A percentile compares a stretch with the other conserved stretches of the same genome.
Conservation (phyloP, 768 basidiomycete species). For the Mycena polygramma region DNA sequence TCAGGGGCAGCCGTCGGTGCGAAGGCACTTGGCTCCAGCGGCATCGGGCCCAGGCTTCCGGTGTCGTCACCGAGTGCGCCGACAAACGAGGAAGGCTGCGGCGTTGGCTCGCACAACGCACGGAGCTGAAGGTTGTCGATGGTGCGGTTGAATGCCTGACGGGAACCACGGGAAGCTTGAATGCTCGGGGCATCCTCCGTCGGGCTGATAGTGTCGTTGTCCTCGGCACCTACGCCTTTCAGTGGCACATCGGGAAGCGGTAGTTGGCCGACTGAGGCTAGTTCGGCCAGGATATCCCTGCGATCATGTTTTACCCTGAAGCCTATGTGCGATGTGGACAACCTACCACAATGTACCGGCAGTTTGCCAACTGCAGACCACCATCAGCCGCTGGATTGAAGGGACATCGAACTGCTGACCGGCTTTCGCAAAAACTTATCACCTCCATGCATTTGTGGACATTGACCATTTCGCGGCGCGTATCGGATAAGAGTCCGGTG, state of each 20-base stretch:
- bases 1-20: slow-evolving; percentile 3
- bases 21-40: background rate
- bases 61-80: background rate
- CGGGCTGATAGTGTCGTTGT: background rate
- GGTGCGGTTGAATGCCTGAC: background rate
- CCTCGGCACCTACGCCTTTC: too few relatives aligned
- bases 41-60: background rate
- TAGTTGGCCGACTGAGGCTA: slow-evolving; percentile 37
- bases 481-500: slow-evolving; percentile 59
- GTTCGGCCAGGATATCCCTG: slow-evolving; percentile 39
- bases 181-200: too few relatives aligned
- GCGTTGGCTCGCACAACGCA: background rate
- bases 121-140: background rate
- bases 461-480: slow-evolving; percentile 66
- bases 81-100: background rate
- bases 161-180: too few relatives aligned
- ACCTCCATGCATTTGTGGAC: slow-evolving; percentile 70
- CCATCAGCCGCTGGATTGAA: too few relatives aligned
- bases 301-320: background rate
- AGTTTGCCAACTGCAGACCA: slow-evolving; percentile 51
- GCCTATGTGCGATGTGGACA: background rate
- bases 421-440: slow-evolving; percentile 55
- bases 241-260: background rate
- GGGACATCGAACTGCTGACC: slow-evolving; percentile 40
- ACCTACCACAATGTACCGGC: slow-evolving; percentile 50